A percentile compares a stretch with the other conserved stretches of the same genome.
Evolutionary conservation across 108 stramenopile genomes (phyloP).

Genomic region (Pseudonitzschia pungens): DNA sequence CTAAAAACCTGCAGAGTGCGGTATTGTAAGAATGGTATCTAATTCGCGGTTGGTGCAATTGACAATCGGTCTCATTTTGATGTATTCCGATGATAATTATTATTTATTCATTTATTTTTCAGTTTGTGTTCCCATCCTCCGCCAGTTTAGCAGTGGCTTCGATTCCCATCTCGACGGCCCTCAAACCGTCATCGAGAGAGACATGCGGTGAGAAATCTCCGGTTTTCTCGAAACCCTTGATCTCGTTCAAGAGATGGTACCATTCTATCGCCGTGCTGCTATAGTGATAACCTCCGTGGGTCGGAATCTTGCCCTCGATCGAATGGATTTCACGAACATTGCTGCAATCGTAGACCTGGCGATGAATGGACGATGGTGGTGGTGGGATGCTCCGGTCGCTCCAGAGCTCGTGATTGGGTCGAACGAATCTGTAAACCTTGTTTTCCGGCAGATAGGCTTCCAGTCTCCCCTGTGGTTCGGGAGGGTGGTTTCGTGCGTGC

Average conservation of each 20-base stretch:
- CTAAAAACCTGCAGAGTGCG: too few relatives aligned
- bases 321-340: slow-evolving; percentile 65
- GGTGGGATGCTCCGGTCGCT: slow-evolving; percentile 72
- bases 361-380: slow-evolving; percentile 51
- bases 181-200: slow-evolving; percentile 69
- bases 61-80: too few relatives aligned
- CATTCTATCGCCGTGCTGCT: slow-evolving; percentile 82
- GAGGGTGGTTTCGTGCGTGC: not conserved
- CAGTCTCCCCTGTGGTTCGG: slow-evolving; percentile 48
- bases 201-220: slow-evolving; percentile 61
- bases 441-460: slow-evolving; percentile 88
- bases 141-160: slow-evolving; percentile 40
- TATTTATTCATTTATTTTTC: not conserved
- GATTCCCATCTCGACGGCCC: slow-evolving; percentile 79
- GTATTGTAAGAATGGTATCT: too few relatives aligned
- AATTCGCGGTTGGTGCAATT: too few relatives aligned
- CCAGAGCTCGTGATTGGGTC: slow-evolving; percentile 61
- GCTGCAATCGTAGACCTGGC: slow-evolving; percentile 70
- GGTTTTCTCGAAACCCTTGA: slow-evolving; percentile 41
- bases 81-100: too few relatives aligned
- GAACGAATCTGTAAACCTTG: slow-evolving; percentile 72
- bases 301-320: slow-evolving; percentile 67
- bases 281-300: slow-evolving; percentile 82
- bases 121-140: slow-evolving; percentile 27
- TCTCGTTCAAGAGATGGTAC: slow-evolving; percentile 51